Percentiles rank a stretch among this genome's conserved stretches.
Evolutionary conservation across 768 basidiomycete genomes (phyloP).

Genomic region (Tulasnella sp.): DNA sequence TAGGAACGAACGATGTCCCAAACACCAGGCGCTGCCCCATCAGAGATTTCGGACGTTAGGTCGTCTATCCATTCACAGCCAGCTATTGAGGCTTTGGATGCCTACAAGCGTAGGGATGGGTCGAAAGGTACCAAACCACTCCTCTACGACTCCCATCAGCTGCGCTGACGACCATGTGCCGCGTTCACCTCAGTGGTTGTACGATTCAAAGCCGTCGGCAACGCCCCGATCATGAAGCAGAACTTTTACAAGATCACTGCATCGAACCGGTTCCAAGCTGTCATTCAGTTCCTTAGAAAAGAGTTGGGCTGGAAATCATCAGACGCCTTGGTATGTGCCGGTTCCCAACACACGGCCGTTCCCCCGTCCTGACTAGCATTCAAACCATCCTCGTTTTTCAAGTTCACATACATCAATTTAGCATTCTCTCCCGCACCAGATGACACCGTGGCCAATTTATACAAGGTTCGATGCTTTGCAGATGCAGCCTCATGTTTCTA

Average conservation of each 20-base stretch:
- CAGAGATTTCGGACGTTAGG: slow-evolving; percentile 18
- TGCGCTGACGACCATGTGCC: not conserved
- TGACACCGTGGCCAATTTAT: slow-evolving; percentile 70
- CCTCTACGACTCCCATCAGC: not conserved
- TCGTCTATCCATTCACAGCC: slow-evolving; percentile 21
- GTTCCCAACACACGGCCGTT: not conserved
- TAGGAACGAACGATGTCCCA: not conserved
- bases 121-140: slow-evolving; percentile 50
- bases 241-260: slow-evolving; percentile 98
- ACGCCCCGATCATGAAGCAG: slow-evolving; percentile 98
- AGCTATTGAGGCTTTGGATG: slow-evolving; percentile 65
- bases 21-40: not conserved
- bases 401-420: slow-evolving; percentile 54
- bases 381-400: not conserved
- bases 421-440: slow-evolving; percentile 79
- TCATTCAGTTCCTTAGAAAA: slow-evolving; percentile 84
- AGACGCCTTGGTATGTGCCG: slow-evolving; percentile 68
- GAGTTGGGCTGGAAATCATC: slow-evolving; percentile 81
- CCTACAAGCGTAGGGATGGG: slow-evolving; percentile 79
- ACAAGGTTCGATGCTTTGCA: slow-evolving; percentile 42
- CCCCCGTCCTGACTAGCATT: not conserved
- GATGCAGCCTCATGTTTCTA: not conserved
- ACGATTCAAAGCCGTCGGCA: slow-evolving; percentile 94
- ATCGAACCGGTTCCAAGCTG: slow-evolving; percentile 87
- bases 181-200: slow-evolving; percentile 61